Percentiles rank a stretch among this genome's conserved stretches.
phyloP scores from a whole-genome alignment of 768 basidiomycete species.

The Ramaria rubella region DNA sequence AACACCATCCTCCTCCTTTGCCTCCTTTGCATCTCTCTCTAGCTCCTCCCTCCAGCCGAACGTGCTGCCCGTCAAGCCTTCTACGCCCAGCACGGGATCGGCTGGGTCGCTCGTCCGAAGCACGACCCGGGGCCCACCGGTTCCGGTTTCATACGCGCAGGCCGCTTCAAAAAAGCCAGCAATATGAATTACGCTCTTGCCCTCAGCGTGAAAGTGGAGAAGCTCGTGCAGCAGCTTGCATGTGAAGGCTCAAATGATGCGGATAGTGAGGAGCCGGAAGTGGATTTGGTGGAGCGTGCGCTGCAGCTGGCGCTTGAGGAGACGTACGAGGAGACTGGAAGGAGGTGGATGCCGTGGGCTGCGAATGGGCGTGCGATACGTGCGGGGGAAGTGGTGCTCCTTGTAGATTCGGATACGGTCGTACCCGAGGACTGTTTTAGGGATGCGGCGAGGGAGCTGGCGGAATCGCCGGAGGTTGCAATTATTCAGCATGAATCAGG shows the following conservation, averaged over 20 bases:
- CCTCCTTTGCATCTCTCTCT: neutral
- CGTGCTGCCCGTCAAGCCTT: conserved; percentile 60
- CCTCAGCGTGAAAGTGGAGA: conserved; percentile 57
- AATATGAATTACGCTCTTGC: conserved; percentile 86
- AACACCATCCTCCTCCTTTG: neutral
- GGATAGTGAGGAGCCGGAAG: conserved; percentile 32
- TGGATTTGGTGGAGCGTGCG: conserved; percentile 62
- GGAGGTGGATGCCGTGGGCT: conserved; percentile 67
- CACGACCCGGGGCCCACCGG: conserved; percentile 26
- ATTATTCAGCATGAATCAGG: conserved; percentile 89
- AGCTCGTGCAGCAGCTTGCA: conserved; percentile 32
- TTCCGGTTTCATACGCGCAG: conserved; percentile 73
- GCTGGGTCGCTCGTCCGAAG: conserved; percentile 76
- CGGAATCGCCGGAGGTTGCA: conserved; percentile 76
- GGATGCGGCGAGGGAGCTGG: conserved; percentile 81
- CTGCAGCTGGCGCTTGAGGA: conserved; percentile 71
- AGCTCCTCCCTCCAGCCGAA: conserved; percentile 50
- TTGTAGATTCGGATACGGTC: conserved; percentile 77
- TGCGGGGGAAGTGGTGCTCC: conserved; percentile 71
- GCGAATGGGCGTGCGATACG: conserved; percentile 68
- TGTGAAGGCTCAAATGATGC: conserved; percentile 5
- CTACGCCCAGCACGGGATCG: conserved; percentile 65
- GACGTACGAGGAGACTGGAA: conserved; percentile 50
- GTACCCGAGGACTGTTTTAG: conserved; percentile 87
- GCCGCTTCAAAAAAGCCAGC: conserved; percentile 89